Base-by-base conservation (phyloP, 352 stramenopile species). In the Globisporangium yorkense region DNA sequence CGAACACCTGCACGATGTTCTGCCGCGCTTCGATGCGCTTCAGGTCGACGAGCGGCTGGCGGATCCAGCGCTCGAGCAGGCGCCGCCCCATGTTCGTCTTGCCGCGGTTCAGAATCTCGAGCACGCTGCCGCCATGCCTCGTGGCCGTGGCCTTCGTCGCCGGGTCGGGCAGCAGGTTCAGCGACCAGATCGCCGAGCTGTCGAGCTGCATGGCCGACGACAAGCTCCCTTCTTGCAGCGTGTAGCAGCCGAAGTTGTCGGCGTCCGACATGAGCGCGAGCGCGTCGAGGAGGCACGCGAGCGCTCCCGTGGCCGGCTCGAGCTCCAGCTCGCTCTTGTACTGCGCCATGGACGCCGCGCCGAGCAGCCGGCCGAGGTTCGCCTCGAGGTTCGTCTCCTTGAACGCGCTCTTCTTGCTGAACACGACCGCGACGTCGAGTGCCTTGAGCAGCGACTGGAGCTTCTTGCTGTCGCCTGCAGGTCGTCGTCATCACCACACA, bases 51-150 rank as follows among this genome's bases (percentile, higher is more conserved):
- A 99, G 78, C 21, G 97, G 97, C 72, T 99, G 96, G 48, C 95
- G 80, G 51, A 99, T 89, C 97, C 97, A 99, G n/a, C 94, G 78
- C 70, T 98, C 88, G 27, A 99, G 77, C 24, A 98, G 67, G 0
- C 89, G 77, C 55, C 81, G 80, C 0, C 97, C 97, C 91, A 99
- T 98, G 16, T 77, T 69, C 5, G 96, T 99, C 63, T 97, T 94
- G 57, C 90, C 96, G 45, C 94, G 80, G 71, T 98, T 98, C 20
- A 99, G 75, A 33, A 99, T 88, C 51, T 97, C 94, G 62, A 93
- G 84, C 0, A 99, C 71, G 56, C 90, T 98, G 33, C 85, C 77
- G 43, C 80, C 84, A 20, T 88, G 70, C 0, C 71, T 72, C 21
- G 61, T 21, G 8, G 27, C 50, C 2, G 71, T 67, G 44, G 65